Evolutionary conservation across 2,329 filamentous ascomycete species (phyloP), one percentile per base, ranked within the genome.

Genomic region (Xylaria sp.): DNA sequence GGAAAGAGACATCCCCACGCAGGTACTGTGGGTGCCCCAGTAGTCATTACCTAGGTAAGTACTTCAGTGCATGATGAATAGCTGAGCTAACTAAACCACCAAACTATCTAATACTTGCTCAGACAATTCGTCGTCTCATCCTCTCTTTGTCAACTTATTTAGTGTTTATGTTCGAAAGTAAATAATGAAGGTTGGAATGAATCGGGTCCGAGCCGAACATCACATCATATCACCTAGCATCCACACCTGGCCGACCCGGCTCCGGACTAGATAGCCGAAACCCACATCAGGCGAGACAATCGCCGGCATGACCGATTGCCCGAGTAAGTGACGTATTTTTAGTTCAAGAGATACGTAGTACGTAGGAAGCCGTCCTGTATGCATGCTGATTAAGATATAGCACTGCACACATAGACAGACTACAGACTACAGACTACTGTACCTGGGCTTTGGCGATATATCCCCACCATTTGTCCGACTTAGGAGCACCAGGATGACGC

Each of bases 401-500:
- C 44, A 48, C 21, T 0, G 21, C 44, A 48, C 25, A 21, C 44
- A 48, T 48, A 5, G 27, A 51, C 9, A 29, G 37, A 40, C 4
- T n/a, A n/a, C n/a, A n/a, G n/a, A n/a, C n/a, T n/a, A n/a, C n/a
- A n/a, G n/a, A 18, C 37, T 12, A 40, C 37, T 2, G 37, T 18
- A 13, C 37, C 37, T 40, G 12, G 12, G 37, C 13, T 13, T 40
- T 13, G 16, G 37, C 16, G 16, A 40, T 44, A 29, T 66, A 12
- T 51, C 44, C 64, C 53, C 47, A 54, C 27, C 25, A 8, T 53
- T 59, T 37, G 47, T 37, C 59, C 53, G 59, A 44, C 44, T 21
- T 16, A 32, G 42, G 2, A 57, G 25, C 9, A 12, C 51, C 29
- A 18, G 25, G 8, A 8, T 44, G 29, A 29, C 60, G 23, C 61